Evolutionary conservation across 2,329 filamentous ascomycete species (phyloP).

Genomic region (Fusarium aywerte): DNA sequence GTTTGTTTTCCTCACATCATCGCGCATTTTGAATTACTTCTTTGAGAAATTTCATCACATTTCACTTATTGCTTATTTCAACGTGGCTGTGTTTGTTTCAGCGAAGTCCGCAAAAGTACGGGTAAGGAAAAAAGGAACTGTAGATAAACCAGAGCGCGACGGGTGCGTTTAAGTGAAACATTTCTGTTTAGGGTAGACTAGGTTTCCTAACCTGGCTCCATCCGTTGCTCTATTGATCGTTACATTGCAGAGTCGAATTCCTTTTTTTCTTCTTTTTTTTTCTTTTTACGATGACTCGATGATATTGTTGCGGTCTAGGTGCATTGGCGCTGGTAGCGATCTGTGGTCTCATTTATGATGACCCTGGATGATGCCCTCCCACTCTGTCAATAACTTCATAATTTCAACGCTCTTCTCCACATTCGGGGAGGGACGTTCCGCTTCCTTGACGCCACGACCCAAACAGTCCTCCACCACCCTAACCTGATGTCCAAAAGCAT

Average conservation of each 20-base stretch:
- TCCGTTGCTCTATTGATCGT: too few species aligned
- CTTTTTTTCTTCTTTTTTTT: too few species aligned
- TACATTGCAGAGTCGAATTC: too few species aligned
- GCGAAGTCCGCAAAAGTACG: background rate
- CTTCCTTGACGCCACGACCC: background rate
- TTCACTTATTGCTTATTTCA: background rate
- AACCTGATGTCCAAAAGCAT: conserved; percentile 11
- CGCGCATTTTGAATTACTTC: background rate
- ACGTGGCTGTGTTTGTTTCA: background rate
- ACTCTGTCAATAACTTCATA: conserved; percentile 12
- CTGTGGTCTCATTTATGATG: background rate
- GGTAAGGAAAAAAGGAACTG: background rate
- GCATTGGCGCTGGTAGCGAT: too few species aligned
- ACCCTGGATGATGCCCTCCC: conserved; percentile 3
- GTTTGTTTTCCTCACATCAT: background rate
- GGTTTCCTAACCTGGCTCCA: too few species aligned
- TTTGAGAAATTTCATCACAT: background rate
- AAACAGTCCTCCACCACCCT: conserved; percentile 13
- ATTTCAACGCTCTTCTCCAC: conserved; percentile 19
- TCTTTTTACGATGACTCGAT: too few species aligned
- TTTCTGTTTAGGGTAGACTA: background rate
- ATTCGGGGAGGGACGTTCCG: conserved; percentile 12
- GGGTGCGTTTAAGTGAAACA: background rate
- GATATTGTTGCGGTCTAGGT: too few species aligned
- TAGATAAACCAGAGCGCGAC: background rate